A percentile compares a stretch with the other conserved stretches of the same genome.
These are phyloP conservation scores for Cyclotella choctawhatcheeana DNA, from an alignment of 108 stramenopile genomes.

Conservation along the genomic window DNA sequence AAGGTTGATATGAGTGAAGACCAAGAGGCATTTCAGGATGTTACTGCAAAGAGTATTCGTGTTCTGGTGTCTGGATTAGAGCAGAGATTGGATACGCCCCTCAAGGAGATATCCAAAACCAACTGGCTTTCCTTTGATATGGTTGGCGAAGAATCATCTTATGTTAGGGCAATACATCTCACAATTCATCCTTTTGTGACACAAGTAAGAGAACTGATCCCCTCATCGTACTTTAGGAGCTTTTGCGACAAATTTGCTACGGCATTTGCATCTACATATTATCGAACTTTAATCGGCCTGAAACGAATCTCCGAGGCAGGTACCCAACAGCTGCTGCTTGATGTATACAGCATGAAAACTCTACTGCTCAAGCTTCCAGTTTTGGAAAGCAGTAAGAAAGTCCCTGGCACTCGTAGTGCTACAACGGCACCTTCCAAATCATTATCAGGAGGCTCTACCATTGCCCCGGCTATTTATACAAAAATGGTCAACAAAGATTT, in stretches of 20 bases:
- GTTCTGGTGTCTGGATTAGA: conserved; percentile 91
- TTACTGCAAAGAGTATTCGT: conserved; percentile 88
- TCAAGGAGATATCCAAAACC: conserved; percentile 74
- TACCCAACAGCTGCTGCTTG: conserved; percentile 97
- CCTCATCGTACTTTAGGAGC: conserved; percentile 85
- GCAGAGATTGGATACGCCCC: conserved; percentile 73
- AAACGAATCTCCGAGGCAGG: conserved; percentile 93
- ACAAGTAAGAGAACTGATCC: conserved; percentile 67
- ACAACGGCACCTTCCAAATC: conserved; percentile 22
- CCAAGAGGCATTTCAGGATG: conserved; percentile 92
- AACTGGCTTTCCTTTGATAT: conserved; percentile 88
- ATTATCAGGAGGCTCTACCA: conserved; percentile 57
- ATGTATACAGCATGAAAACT: conserved; percentile 95
- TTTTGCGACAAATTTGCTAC: conserved; percentile 97
- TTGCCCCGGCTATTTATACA: conserved; percentile 92
- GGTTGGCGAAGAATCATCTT: conserved; percentile 94
- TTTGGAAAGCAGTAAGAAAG: conserved; percentile 56
- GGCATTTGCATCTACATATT: conserved; percentile 78
- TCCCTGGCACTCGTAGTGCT: conserved; percentile 9
- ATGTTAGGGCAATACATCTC: conserved; percentile 86
- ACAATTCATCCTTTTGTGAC: conserved; percentile 84
- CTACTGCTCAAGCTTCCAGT: conserved; percentile 90
- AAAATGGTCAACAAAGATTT: conserved; percentile 95
- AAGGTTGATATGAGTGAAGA: conserved; percentile 87
- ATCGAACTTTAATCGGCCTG: conserved; percentile 70